Base-by-base conservation (phyloP, 495 filamentous ascomycete genomes). In the Penicillium verhagenii region DNA sequence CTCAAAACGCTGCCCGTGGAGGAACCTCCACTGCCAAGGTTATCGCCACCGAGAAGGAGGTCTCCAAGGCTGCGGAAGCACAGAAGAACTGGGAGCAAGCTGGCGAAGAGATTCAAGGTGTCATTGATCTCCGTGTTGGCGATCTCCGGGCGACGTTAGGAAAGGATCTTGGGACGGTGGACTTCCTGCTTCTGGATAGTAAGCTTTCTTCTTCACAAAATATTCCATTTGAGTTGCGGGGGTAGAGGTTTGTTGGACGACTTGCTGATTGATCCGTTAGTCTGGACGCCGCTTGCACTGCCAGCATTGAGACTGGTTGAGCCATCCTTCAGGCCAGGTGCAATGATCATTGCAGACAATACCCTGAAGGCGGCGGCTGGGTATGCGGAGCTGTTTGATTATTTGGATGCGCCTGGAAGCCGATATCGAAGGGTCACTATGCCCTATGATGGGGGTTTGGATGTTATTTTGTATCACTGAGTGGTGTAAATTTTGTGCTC, bases 151-250 rank as follows among this genome's bases (percentile, higher is more conserved):
- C 83, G 56, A 83, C 79, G 1, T 53, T 86, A 4, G 72, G 66
- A 53, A 51, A 31, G 5, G 70, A 74, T 38, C 38, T 80, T 39
- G 71, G 71, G 8, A 52, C 68, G n/a, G 67, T 84, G 18, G 82
- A 84, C 59, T 67, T 85, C 37, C 37, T 85, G 35, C 60, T 84
- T 23, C 61, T 84, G 46, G 82, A 86, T 65, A 83, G 81, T 84
- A 66, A 66, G 74, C 13, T 16, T 35, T 26, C n/a, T 25, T 18
- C 20, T 6, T 14, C 13, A 8, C 5, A 16, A n/a, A n/a, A n/a
- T n/a, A n/a, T n/a, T n/a, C n/a, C n/a, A n/a, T n/a, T n/a, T n/a
- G n/a, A n/a, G n/a, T n/a, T n/a, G n/a, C n/a, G n/a, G n/a, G n/a
- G n/a, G n/a, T n/a, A n/a, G n/a, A n/a, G n/a, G n/a, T n/a, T n/a